Percentiles rank a stretch among this genome's conserved stretches.
Conservation (phyloP, 2,329 filamentous ascomycete genomes). For the Ciborinia camelliae region DNA sequence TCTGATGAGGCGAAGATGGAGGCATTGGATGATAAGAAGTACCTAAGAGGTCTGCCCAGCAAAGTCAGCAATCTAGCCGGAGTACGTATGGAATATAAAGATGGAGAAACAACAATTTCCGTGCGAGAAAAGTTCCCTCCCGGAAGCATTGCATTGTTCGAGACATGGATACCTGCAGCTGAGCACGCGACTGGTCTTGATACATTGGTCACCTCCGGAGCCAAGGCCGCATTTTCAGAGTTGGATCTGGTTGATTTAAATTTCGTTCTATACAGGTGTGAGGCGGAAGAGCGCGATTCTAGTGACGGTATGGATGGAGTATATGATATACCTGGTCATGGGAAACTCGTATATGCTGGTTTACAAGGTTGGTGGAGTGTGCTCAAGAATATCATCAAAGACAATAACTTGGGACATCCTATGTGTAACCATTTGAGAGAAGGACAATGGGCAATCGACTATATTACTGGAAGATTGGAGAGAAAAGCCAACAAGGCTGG, state of each 20-base stretch:
- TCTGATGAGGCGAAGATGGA: conserved; percentile 64
- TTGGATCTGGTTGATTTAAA: conserved; percentile 82
- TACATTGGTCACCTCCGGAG: conserved; percentile 79
- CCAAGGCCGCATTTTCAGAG: conserved; percentile 70
- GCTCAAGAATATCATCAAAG: conserved; percentile 74
- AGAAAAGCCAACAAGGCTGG: conserved; percentile 61
- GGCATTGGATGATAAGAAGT: conserved; percentile 64
- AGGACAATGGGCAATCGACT: conserved; percentile 90
- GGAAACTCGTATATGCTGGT: conserved; percentile 86
- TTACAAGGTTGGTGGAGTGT: conserved; percentile 99
- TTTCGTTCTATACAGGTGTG: conserved; percentile 85
- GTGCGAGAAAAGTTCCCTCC: conserved; percentile 83
- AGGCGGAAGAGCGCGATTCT: conserved; percentile 79
- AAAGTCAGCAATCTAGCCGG: conserved; percentile 71
- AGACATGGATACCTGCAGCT: conserved; percentile 89
- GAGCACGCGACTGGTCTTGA: conserved; percentile 83
- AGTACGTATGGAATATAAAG: conserved; percentile 67
- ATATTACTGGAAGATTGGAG: conserved; percentile 74
- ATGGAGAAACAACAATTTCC: conserved; percentile 72
- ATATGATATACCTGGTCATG: conserved; percentile 81
- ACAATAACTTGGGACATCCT: conserved; percentile 90
- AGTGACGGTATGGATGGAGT: conserved; percentile 80
- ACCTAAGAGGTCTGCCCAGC: conserved; percentile 79
- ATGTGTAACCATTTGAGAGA: conserved; percentile 89
- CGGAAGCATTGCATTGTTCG: conserved; percentile 90